phyloP scores from a whole-genome alignment of 371 early-diverging fungal species.

The Thermomucor indicae-seudaticae region DNA sequence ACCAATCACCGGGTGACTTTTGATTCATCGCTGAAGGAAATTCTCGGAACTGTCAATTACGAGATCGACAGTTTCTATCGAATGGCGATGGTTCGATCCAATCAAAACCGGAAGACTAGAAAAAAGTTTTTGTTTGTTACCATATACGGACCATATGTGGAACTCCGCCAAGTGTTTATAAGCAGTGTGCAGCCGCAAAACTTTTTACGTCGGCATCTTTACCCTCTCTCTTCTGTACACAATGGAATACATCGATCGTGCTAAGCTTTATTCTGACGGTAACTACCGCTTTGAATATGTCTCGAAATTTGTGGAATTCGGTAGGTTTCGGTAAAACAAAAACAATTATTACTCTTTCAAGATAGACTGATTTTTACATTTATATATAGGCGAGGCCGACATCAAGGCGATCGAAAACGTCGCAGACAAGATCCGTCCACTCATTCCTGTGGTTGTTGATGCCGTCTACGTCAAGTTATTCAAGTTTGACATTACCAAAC shows the following conservation, averaged over 20 bases:
- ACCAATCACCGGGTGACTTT: no score
- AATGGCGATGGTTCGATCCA: no score
- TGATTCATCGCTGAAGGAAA: no score
- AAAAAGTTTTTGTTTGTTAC: no score
- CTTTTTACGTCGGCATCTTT: no score
- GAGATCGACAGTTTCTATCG: no score
- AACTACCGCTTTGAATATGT: constrained; percentile 72
- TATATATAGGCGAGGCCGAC: constrained; percentile 25
- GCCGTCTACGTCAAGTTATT: constrained; percentile 64
- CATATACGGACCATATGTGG: no score
- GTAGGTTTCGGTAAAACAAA: constrained; percentile 26
- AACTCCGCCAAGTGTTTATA: no score
- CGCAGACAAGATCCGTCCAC: constrained; percentile 58
- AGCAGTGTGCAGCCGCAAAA: no score
- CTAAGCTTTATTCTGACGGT: constrained; percentile 60
- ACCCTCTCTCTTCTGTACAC: neutral
- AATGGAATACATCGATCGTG: constrained; percentile 55
- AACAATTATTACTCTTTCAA: neutral
- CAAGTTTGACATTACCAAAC: constrained; percentile 59
- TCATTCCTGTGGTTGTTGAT: constrained; percentile 76
- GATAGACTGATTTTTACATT: neutral
- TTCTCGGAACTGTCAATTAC: no score
- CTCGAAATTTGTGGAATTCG: constrained; percentile 63
- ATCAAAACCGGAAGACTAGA: no score
- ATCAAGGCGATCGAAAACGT: constrained; percentile 59